Evolutionary conservation across 1,284 basidiomycete genomes (phyloP).

Genomic region (Puccinia triticina): DNA sequence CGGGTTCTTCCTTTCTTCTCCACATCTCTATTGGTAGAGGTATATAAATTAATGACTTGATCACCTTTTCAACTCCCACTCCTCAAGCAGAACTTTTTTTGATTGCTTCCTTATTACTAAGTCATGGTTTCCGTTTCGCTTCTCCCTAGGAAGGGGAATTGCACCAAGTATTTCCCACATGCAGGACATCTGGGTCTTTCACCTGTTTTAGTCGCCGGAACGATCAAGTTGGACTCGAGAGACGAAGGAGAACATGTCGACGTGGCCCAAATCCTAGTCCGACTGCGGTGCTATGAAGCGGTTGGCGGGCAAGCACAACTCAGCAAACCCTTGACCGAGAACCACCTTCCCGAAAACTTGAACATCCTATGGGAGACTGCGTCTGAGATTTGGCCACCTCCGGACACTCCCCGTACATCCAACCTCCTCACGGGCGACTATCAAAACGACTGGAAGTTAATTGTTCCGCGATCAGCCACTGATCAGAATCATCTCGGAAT

Average conservation of each 20-base stretch:
- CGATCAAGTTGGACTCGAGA: slow-evolving; percentile 70
- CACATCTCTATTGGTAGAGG: neutral
- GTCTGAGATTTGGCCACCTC: slow-evolving; percentile 17
- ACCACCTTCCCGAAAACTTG: slow-evolving; percentile 1
- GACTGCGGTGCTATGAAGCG: slow-evolving; percentile 76
- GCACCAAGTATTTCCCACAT: slow-evolving; percentile 73
- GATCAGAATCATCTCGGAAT: slow-evolving; percentile 4
- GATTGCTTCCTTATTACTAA: neutral
- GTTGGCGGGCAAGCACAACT: slow-evolving; percentile 61
- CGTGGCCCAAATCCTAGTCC: slow-evolving; percentile 69
- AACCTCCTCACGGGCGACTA: neutral
- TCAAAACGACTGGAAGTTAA: slow-evolving; percentile 20
- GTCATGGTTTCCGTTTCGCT: slow-evolving; percentile 56
- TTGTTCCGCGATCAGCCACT: slow-evolving; percentile 14
- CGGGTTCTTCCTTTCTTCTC: neutral
- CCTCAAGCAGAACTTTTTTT: neutral
- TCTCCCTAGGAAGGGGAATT: slow-evolving; percentile 64
- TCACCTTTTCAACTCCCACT: neutral
- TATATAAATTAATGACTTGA: neutral
- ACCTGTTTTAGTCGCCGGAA: slow-evolving; percentile 74
- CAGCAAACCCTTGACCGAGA: neutral
- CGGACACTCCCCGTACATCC: neutral
- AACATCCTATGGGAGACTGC: slow-evolving; percentile 34
- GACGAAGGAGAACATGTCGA: slow-evolving; percentile 68
- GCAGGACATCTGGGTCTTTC: slow-evolving; percentile 77